These are phyloP conservation scores for Neurospora sp. DNA, from an alignment of 495 filamentous ascomycete species.

Conservation along the genomic window DNA sequence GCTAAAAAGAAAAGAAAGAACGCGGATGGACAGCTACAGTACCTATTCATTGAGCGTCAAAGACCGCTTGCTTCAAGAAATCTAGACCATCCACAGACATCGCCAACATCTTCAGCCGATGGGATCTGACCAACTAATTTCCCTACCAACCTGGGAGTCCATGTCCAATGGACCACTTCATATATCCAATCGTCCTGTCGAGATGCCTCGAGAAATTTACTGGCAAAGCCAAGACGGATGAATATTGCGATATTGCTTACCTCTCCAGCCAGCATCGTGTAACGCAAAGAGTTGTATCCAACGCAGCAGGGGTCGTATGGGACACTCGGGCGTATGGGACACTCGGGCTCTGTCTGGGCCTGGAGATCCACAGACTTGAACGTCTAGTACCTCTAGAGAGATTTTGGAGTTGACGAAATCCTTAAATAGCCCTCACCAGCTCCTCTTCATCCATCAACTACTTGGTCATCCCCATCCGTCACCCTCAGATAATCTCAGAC, in stretches of 20 bases:
- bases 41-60: too few species aligned
- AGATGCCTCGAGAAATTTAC: neutral
- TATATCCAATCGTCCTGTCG: neutral
- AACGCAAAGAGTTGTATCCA: neutral
- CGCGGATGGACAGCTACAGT: neutral
- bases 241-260: neutral
- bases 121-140: neutral
- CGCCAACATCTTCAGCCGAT: neutral
- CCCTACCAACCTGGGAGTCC: neutral
- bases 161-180: neutral
- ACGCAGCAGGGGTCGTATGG: neutral
- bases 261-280: neutral
- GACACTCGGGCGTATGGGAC: neutral
- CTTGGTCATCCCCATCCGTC: neutral
- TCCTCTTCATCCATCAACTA: neutral
- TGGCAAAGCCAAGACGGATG: neutral
- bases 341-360: neutral
- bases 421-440: neutral
- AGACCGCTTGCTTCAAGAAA: neutral
- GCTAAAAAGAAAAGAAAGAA: neutral
- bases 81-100: neutral
- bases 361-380: neutral
- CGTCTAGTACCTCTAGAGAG: neutral
- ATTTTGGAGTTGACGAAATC: neutral
- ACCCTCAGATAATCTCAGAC: neutral